Evolutionary conservation across 805 yeast species (phyloP), one percentile per base, ranked within the genome.

Genomic region (Hanseniaspora lachancei): DNA sequence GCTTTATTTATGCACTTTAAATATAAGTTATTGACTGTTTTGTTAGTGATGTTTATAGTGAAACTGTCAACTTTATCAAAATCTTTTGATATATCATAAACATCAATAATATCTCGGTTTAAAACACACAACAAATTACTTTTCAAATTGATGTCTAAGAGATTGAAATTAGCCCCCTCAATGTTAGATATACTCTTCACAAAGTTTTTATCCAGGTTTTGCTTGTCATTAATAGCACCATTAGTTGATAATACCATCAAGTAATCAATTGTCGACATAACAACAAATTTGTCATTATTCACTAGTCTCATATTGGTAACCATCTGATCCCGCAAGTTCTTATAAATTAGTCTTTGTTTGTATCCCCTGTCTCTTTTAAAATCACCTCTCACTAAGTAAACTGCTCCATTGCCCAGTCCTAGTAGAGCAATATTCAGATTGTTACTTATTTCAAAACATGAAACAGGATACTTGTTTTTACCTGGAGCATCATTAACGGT

Each of bases 291-390:
- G 16, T 74, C 74, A 49, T 78, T 76, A 34, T 64, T 60, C 49
- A 68, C 74, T 60, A 89, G 78, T 32, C 77, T 76, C 1, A 91
- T 68, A 0, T 86, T 84, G 0, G 97, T 91, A 20, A 93, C 76
- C 1, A 97, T 95, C 49, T 87, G 93, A 2, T 74, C 70, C 16
- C 69, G 68, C 5, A 60, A 46, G 52, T 82, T 78, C 57, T 84
- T 86, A 64, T 81, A 86, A 0, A 89, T 81, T 0, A 84, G 66
- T 32, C 97, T 72, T 63, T 91, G 97, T 60, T 93, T 78, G 10
- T 95, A 81, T 0, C 97, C 97, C 57, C 95, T 72, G 64, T 93
- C 98, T 61, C 89, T 79, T 7, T 87, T 61, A 35, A 93, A 67
- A 66, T 93, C 97, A 9, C 98, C 98, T 59, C 97, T 71, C 0